Evolutionary conservation across 345 rosid genomes (phyloP), one percentile per base, ranked within the genome.

Genomic region (Eucalyptus virginea): DNA sequence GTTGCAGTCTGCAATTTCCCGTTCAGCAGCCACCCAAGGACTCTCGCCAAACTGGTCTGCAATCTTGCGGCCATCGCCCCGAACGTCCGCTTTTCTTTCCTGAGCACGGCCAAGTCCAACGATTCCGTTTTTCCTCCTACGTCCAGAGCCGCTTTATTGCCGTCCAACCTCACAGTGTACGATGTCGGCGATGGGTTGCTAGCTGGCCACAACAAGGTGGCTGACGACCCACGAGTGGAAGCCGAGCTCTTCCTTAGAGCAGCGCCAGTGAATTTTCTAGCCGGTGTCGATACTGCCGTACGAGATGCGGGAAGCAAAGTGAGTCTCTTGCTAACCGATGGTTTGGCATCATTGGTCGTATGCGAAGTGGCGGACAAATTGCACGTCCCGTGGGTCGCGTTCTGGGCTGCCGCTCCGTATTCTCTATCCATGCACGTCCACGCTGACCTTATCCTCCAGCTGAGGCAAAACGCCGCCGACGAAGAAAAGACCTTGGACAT

Each of bases 401-500:
- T 81, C n/a, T 81, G 86, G 86, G 8, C 30, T 30, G 30, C n/a
- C 3, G 86, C 86, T 11, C 50, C 86, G 30, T 81, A 81, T 16
- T 5, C 50, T 40, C 49, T 81, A 30, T 42, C 86, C 3, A 44
- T 11, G 24, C 49, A 40, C 50, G 15, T 81, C 50, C 49, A 81
- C 30, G n/a, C 7, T 11, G 86, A 81, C 86, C 28, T 23, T 32
- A 81, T 81, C 86, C 30, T 49, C 18, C 49, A 44, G 15, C 32
- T 85, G 34, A 44, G 49, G 32, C 32, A 19, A 26, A 40, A 47
- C 19, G 17, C 15, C 32, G 34, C 30, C 34, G 58, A 90, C n/a
- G 90, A 88, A 88, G 92, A 93, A 23, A 91, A 91, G 42, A 92
- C 89, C 26, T 87, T 96, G 88, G 89, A 93, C 52, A 88, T 88